These are phyloP conservation scores for Heliamphora exappendiculata DNA, from an alignment of 148 eudicot species.

Conservation along the genomic window DNA sequence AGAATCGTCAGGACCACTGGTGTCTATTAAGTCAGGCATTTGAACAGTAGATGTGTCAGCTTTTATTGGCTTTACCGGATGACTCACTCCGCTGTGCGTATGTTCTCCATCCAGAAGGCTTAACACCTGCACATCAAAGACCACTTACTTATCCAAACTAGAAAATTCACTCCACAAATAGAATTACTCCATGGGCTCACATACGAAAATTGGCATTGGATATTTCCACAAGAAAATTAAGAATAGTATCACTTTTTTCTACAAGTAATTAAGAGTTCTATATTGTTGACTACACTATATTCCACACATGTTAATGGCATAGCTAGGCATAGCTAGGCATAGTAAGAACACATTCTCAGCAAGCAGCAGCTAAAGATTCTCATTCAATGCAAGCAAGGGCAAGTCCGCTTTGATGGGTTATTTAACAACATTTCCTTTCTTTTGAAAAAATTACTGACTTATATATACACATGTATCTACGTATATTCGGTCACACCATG, in stretches of 20 bases:
- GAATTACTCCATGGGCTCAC: not conserved
- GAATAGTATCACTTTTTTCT: not conserved
- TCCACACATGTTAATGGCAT: not conserved
- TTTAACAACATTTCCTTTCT: not conserved
- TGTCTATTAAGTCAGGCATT: constrained; percentile 85
- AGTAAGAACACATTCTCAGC: no score
- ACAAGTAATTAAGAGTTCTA: not conserved
- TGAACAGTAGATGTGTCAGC: constrained; percentile 34
- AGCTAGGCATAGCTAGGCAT: no score
- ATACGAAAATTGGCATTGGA: not conserved
- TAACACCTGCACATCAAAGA: constrained; percentile 52
- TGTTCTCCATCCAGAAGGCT: constrained; percentile 60
- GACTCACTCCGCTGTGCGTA: constrained; percentile 27
- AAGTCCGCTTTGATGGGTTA: not conserved
- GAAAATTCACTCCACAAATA: not conserved
- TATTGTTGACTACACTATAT: not conserved
- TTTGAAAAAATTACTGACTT: no score
- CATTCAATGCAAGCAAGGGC: no score
- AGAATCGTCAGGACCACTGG: constrained; percentile 54
- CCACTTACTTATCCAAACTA: constrained; percentile 2
- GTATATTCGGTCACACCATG: not conserved
- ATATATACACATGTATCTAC: no score
- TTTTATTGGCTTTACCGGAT: constrained; percentile 34
- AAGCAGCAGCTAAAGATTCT: no score
- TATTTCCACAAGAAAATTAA: not conserved